Conservation (phyloP, 768 basidiomycete species). For the Lactarius vividus region DNA sequence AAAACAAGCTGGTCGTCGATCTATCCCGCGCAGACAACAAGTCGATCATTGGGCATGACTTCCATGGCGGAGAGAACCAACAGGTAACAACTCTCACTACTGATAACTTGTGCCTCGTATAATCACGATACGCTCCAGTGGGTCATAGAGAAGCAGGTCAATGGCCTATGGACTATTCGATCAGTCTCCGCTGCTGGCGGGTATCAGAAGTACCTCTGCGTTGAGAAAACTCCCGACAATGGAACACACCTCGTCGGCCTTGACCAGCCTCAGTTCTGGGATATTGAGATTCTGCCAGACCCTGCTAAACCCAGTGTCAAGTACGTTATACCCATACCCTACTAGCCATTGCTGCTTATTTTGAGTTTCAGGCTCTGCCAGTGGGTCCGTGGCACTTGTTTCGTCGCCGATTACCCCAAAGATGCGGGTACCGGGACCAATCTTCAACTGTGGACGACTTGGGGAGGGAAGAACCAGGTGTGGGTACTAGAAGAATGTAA, state of each 20-base stretch:
- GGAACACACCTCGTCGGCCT: background rate
- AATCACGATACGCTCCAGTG: background rate
- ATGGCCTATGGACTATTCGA: background rate
- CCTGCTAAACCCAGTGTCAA: background rate
- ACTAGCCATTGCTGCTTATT: background rate
- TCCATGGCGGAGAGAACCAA: background rate
- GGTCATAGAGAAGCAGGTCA: background rate
- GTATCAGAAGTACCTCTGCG: background rate
- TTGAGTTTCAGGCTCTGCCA: background rate
- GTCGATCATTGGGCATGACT: background rate
- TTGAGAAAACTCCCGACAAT: background rate
- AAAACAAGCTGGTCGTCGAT: background rate
- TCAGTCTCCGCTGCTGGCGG: background rate
- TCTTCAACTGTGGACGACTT: background rate
- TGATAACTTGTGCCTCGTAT: background rate
- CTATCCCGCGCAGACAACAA: background rate
- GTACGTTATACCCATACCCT: background rate
- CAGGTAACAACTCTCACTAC: background rate
- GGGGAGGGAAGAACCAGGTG: background rate
- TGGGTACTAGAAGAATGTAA: slow-evolving; percentile 4
- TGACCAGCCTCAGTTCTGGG: background rate
- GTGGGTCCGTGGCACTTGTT: background rate
- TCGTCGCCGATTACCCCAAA: background rate
- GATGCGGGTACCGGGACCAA: background rate
- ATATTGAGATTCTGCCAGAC: background rate